Evolutionary conservation across 139 green algal species (phyloP).

Genomic region (Mesotaenium endlicherianum): DNA sequence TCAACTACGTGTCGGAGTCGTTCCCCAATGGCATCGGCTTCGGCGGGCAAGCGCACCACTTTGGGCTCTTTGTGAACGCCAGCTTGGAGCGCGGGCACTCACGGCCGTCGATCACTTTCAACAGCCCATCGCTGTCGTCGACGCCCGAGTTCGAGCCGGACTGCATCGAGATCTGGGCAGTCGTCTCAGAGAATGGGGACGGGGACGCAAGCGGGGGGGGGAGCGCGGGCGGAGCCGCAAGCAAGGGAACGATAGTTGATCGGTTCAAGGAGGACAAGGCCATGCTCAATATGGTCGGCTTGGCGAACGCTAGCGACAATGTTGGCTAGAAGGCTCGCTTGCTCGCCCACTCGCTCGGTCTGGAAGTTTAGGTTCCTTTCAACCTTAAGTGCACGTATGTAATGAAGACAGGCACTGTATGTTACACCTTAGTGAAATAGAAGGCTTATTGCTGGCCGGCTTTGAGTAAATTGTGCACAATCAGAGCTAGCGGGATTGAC

Average conservation of each 20-base stretch:
- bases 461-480: no score
- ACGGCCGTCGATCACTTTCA: constrained; percentile 28
- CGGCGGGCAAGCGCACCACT: constrained; percentile 26
- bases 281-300: constrained; percentile 33
- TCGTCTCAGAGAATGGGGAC: neutral
- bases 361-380: no score
- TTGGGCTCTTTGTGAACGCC: constrained; percentile 28
- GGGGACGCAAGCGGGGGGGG: neutral
- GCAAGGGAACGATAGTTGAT: constrained; percentile 33
- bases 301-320: constrained; percentile 30
- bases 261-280: constrained; percentile 45
- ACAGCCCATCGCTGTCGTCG: constrained; percentile 24
- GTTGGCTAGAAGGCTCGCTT: no score
- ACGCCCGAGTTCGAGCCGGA: constrained; percentile 5
- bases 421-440: no score
- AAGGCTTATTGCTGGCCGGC: no score
- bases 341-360: no score
- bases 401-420: no score
- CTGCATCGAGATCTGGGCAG: constrained; percentile 36
- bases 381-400: no score
- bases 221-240: neutral
- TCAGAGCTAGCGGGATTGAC: no score
- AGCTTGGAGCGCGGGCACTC: constrained; percentile 21
- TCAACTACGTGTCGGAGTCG: constrained; percentile 17
- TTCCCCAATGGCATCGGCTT: constrained; percentile 47